Conservation (phyloP, 1,284 basidiomycete species). For the Tausonia pullulans region DNA sequence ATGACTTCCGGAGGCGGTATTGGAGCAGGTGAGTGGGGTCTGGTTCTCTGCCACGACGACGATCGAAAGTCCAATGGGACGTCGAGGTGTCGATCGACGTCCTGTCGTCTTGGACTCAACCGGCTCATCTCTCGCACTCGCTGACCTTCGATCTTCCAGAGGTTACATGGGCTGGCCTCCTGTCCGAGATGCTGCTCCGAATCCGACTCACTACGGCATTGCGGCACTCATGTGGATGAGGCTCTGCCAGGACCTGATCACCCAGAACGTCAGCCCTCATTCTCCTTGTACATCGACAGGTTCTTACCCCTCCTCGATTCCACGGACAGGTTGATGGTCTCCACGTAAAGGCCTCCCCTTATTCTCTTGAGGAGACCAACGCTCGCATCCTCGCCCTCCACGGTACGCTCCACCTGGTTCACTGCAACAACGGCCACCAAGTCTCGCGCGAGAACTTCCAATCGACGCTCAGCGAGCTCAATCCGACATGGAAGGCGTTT, state of each 20-base stretch:
- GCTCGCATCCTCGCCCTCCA: slow-evolving; percentile 68
- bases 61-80: too few species aligned
- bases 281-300: background rate
- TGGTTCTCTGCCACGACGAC: too few species aligned
- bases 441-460: slow-evolving; percentile 62
- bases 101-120: too few species aligned
- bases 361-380: slow-evolving; percentile 21
- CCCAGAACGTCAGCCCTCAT: slow-evolving; percentile 51
- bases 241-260: slow-evolving; percentile 56
- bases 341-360: slow-evolving; percentile 55
- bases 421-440: slow-evolving; percentile 58
- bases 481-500: slow-evolving; percentile 68
- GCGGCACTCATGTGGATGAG: slow-evolving; percentile 65
- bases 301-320: background rate
- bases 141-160: background rate
- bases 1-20: slow-evolving; percentile 32
- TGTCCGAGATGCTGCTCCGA: slow-evolving; percentile 65
- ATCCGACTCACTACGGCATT: slow-evolving; percentile 74
- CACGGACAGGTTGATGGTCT: slow-evolving; percentile 60
- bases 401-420: slow-evolving; percentile 75
- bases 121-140: too few species aligned
- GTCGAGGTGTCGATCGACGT: too few species aligned
- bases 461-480: slow-evolving; percentile 53
- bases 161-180: slow-evolving; percentile 60
- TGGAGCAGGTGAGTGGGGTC: background rate